Evolutionary conservation across 139 green algal genomes (phyloP), one percentile per base, ranked within the genome.

Genomic region (Chlamydomonas asymmetrica): DNA sequence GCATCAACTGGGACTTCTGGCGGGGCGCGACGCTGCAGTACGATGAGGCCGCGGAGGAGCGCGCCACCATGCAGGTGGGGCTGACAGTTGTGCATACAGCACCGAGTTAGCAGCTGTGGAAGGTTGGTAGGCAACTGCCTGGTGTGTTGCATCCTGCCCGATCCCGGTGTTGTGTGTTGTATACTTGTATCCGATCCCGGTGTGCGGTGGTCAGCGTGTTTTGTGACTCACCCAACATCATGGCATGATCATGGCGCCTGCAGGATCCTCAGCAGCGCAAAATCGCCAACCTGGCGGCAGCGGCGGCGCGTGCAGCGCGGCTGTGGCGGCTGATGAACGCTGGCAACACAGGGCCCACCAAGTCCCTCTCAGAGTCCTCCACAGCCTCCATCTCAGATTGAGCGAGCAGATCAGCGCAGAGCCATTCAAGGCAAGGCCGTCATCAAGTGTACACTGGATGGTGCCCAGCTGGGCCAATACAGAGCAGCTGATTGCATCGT

Each of bases 261-360:
- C 59, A 77, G 71, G 62, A 78, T 27, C 72, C 61, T 6, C 37
- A 73, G 61, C 57, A 71, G 37, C 76, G 76, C 2, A 48, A 61
- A 0, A 75, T 82, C 7, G 76, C 76, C 2, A 70, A 70, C 49
- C 60, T 82, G 60, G 76, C 76, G 1, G 76, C 76, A 3, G 35
- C 76, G 0, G 76, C 76, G 1, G 76, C 76, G 0, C 76, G 76
- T 37, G 67, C 74, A 4, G 45, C 64, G 1, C 74, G 74, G 41
- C 63, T 80, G 76, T 78, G 63, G 76, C 76, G 54, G 23, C 13
- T 77, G n/a, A n/a, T n/a, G n/a, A n/a, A n/a, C n/a, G n/a, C n/a
- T n/a, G n/a, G n/a, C n/a, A n/a, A n/a, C n/a, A n/a, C n/a, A n/a
- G n/a, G n/a, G n/a, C n/a, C n/a, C n/a, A n/a, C n/a, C n/a, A n/a